Base-by-base conservation (phyloP, 2,329 filamentous ascomycete species). In the Monosporascus sp. region DNA sequence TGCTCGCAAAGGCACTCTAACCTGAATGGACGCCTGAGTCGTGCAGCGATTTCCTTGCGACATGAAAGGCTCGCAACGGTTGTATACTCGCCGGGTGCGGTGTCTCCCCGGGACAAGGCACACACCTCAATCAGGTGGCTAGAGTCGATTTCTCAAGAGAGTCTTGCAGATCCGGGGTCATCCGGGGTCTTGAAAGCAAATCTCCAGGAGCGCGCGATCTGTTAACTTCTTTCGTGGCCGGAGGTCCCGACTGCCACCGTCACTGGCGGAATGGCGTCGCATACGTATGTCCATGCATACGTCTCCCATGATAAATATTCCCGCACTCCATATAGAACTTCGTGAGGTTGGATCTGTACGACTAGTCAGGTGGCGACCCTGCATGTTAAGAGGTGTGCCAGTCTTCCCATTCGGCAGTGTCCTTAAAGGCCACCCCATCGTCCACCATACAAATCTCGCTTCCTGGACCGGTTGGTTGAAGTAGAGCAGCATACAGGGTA, bases 401-500 rank as follows among this genome's bases (percentile, higher is more conserved):
- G 39, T 46, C 48, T 24, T 53, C 20, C 22, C 45, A 20, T 18
- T 20, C 43, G 41, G 35, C 43, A 36, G 47, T 25, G 24, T 1
- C 43, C 43, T 31, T 20, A 18, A 41, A 39, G 2, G 20, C 3
- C 41, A 1, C 4, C 31, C 4, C 11, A 14, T 35, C 35, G 41
- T 18, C 41, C 50, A 54, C 51, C 49, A 51, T 57, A 52, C 52
- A 59, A 60, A 50, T 54, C 52, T 56, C 53, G 51, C 54, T 49
- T 50, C 49, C 54, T 59, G 55, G 38, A 50, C 59, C 55, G 55
- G 50, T 60, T 60, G 54, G 50, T 57, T 53, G 52, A 52, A 48
- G 53, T 46, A 50, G 51, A 53, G 53, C 55, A 50, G 57, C 59
- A 61, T 59, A 58, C 62, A 64, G 58, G 53, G 64, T 58, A 59